A percentile compares a stretch with the other conserved stretches of the same genome.
These are phyloP conservation scores for Hypoxylon lenormandii DNA, from an alignment of 495 filamentous ascomycete genomes.

Conservation along the genomic window DNA sequence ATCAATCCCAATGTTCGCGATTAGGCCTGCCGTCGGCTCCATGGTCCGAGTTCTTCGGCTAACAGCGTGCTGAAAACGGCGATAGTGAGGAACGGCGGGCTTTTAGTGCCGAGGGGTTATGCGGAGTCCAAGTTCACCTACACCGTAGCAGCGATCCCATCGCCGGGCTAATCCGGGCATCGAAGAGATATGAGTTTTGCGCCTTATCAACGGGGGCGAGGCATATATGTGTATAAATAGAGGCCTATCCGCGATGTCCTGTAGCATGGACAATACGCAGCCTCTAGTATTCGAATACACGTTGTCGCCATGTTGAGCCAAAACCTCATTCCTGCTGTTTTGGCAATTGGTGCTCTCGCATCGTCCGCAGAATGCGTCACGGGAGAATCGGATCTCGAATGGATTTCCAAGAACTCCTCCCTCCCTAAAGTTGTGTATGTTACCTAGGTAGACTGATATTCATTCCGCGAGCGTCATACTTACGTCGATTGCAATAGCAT, in stretches of 20 bases:
- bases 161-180: neutral
- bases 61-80: no score
- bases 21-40: no score
- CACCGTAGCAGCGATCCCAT: no score
- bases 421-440: constrained; percentile 39
- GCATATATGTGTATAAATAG: neutral
- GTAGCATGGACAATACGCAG: neutral
- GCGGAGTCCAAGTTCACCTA: no score
- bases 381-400: constrained; percentile 17
- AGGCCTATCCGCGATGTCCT: neutral
- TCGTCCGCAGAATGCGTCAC: neutral
- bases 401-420: constrained; percentile 30
- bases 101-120: no score
- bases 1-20: no score
- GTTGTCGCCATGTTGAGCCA: neutral
- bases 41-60: no score
- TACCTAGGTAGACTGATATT: neutral
- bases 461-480: neutral
- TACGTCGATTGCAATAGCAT: neutral
- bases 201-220: neutral
- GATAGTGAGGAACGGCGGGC: no score
- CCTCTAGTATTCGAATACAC: neutral
- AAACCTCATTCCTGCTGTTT: neutral
- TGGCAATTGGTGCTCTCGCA: neutral
- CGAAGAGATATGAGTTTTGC: neutral